These are phyloP conservation scores for Microbotryum saponariae DNA, from an alignment of 1,284 basidiomycete genomes.

Conservation along the genomic window DNA sequence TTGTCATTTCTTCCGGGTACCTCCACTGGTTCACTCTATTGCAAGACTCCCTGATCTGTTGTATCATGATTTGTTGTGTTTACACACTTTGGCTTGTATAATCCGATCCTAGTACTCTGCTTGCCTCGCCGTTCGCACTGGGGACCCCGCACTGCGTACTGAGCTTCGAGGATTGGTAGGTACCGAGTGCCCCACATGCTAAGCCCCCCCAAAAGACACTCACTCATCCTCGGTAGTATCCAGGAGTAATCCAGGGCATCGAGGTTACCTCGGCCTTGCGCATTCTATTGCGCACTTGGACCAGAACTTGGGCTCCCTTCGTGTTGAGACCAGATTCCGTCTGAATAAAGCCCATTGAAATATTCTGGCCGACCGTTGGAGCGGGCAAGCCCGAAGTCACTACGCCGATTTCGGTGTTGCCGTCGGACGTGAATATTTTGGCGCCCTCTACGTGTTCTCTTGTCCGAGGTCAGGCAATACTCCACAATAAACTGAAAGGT, in stretches of 20 bases:
- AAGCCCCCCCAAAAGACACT: too few species aligned
- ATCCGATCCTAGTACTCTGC: too few species aligned
- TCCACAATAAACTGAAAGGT: conserved; percentile 25
- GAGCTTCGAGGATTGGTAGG: too few species aligned
- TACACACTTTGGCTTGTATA: too few species aligned
- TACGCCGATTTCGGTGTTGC: conserved; percentile 55
- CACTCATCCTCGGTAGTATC: conserved; percentile 53
- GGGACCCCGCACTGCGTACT: too few species aligned
- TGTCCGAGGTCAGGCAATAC: too few species aligned
- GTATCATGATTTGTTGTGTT: too few species aligned
- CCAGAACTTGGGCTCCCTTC: conserved; percentile 72
- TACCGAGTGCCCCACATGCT: too few species aligned
- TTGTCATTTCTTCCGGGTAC: too few species aligned
- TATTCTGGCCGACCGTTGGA: conserved; percentile 79
- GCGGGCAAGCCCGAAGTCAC: conserved; percentile 95
- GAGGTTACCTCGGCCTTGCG: conserved; percentile 60
- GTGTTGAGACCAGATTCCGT: conserved; percentile 69
- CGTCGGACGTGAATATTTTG: conserved; percentile 57
- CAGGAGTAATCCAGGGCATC: conserved; percentile 68
- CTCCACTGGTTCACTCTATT: too few species aligned
- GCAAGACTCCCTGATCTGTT: too few species aligned
- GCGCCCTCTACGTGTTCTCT: conserved; percentile 58
- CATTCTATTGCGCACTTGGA: conserved; percentile 67
- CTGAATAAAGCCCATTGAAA: conserved; percentile 87
- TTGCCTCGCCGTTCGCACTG: too few species aligned